phyloP scores from a whole-genome alignment of 805 yeast genomes.

The Candida parachauliodes region DNA sequence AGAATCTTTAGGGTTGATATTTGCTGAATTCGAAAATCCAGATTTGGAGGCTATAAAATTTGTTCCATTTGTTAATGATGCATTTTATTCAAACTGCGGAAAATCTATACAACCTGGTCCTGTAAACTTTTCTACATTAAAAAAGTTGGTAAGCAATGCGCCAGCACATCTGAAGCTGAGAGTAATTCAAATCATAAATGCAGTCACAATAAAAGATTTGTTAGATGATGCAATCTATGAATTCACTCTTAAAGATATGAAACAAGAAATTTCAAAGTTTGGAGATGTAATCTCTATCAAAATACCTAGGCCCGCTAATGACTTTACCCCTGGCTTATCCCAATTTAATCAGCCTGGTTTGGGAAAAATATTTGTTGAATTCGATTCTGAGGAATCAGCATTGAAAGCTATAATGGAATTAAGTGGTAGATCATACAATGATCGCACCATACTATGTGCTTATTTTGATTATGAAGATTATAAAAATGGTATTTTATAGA shows the following conservation, averaged over 20 bases:
- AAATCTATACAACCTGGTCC: constrained; percentile 34
- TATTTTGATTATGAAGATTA: constrained; percentile 59
- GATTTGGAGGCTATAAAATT: constrained; percentile 13
- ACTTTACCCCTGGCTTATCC: constrained; percentile 37
- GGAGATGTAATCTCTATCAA: constrained; percentile 53
- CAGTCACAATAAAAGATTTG: constrained; percentile 62
- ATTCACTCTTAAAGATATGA: constrained; percentile 51
- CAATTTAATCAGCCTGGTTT: constrained; percentile 49
- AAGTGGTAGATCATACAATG: constrained; percentile 66
- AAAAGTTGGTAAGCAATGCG: constrained; percentile 34
- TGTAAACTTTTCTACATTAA: constrained; percentile 34
- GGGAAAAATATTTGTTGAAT: constrained; percentile 72
- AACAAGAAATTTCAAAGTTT: constrained; percentile 42
- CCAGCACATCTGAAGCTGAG: constrained; percentile 39
- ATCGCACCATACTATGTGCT: constrained; percentile 63
- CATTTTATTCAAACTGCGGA: constrained; percentile 29
- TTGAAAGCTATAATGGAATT: constrained; percentile 52
- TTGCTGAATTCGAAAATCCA: constrained; percentile 39
- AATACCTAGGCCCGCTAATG: constrained; percentile 61
- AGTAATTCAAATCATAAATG: constrained; percentile 65
- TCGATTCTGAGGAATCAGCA: constrained; percentile 49
- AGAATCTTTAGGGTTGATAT: constrained; percentile 56
- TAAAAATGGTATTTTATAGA: constrained; percentile 2
- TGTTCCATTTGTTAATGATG: constrained; percentile 18
- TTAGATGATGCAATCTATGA: constrained; percentile 45